These are phyloP conservation scores for Boeremia exigua DNA, from an alignment of 2,329 filamentous ascomycete genomes.

Conservation along the genomic window DNA sequence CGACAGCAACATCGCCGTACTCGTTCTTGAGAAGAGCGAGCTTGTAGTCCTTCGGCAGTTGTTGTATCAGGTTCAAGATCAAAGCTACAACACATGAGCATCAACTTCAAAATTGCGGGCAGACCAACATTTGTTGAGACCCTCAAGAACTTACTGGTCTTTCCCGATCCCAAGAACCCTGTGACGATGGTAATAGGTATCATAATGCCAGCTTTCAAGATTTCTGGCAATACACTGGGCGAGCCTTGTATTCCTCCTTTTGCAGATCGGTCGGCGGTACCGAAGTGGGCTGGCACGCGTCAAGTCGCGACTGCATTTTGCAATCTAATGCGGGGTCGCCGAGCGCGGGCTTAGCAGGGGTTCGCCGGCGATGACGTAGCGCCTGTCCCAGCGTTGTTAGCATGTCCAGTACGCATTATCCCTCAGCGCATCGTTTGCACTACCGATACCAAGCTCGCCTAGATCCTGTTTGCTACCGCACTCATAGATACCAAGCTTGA, in stretches of 20 bases:
- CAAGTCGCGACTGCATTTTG: slow-evolving; percentile 13
- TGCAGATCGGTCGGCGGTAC: slow-evolving; percentile 4
- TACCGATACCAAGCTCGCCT: slow-evolving; percentile 12
- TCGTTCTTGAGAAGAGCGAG: slow-evolving; percentile 98
- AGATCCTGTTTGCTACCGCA: slow-evolving; percentile 16
- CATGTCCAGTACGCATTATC: slow-evolving; percentile 16
- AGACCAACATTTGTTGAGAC: slow-evolving; percentile 10
- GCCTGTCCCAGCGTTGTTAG: background rate
- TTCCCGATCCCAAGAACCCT: slow-evolving; percentile 93
- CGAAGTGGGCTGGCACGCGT: slow-evolving; percentile 14
- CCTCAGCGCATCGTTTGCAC: slow-evolving; percentile 12
- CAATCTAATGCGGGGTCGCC: slow-evolving; percentile 14
- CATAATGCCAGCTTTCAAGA: slow-evolving; percentile 23
- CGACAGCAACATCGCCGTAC: slow-evolving; percentile 92
- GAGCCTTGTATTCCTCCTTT: slow-evolving; percentile 5
- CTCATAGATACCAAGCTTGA: slow-evolving; percentile 18
- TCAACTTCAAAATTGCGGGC: background rate
- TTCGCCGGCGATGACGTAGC: slow-evolving; percentile 10
- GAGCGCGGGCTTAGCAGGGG: slow-evolving; percentile 7
- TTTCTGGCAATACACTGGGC: background rate
- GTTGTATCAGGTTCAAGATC: slow-evolving; percentile 90
- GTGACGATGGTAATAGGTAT: slow-evolving; percentile 95
- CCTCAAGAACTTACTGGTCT: slow-evolving; percentile 67
- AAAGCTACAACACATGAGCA: slow-evolving; percentile 57
- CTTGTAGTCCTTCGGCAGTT: slow-evolving; percentile 85